These are phyloP conservation scores for Diaporthe sp. DNA, from an alignment of 2,329 filamentous ascomycete genomes.

Conservation along the genomic window DNA sequence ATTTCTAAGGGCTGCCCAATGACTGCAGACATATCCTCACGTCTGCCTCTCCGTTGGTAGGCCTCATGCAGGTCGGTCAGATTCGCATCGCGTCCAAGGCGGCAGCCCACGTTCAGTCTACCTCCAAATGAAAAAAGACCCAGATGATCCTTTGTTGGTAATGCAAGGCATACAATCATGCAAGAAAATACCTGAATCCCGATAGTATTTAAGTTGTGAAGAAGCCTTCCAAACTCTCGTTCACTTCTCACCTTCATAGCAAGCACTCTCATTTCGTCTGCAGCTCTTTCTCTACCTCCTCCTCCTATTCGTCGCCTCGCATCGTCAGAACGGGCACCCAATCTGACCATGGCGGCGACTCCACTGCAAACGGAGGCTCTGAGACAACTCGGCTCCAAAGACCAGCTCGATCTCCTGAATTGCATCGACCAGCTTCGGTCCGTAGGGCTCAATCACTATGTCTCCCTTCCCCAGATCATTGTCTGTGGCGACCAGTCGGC, in stretches of 20 bases:
- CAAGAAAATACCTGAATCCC: too few relatives aligned
- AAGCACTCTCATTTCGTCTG: background rate
- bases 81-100: background rate
- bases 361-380: conserved; percentile 22
- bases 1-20: background rate
- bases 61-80: background rate
- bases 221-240: background rate
- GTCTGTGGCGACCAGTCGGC: conserved; percentile 53
- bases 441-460: conserved; percentile 12
- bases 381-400: conserved; percentile 22
- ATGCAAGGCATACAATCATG: background rate
- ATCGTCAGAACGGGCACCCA: background rate
- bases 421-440: conserved; percentile 31
- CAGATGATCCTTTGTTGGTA: background rate
- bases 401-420: conserved; percentile 33
- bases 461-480: conserved; percentile 40
- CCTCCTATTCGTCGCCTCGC: background rate
- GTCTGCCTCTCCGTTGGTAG: conserved; percentile 28
- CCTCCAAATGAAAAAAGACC: conserved; percentile 5
- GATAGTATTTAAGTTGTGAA: background rate
- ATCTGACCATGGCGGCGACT: conserved; percentile 1
- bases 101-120: background rate
- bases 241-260: background rate
- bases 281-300: background rate
- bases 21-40: background rate